phyloP scores from a whole-genome alignment of 805 yeast genomes.

The Barnettozyma wickerhamii region DNA sequence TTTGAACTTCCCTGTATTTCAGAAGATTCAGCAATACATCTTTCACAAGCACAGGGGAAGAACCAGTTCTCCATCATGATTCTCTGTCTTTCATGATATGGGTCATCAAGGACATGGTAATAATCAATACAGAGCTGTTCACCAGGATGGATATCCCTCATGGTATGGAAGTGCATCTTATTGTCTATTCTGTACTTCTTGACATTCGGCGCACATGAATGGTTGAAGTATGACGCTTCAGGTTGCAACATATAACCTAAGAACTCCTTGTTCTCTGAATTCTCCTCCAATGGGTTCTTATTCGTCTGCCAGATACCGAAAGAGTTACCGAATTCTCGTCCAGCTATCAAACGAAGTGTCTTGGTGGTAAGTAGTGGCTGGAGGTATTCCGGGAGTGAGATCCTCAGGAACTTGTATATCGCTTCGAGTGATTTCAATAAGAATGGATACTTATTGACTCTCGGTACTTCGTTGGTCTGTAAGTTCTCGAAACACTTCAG shows the following conservation, averaged over 20 bases:
- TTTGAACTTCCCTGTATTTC: slow-evolving; percentile 13
- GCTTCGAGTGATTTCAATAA: slow-evolving; percentile 42
- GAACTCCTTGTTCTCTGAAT: slow-evolving; percentile 45
- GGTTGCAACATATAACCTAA: slow-evolving; percentile 60
- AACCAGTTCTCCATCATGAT: slow-evolving; percentile 52
- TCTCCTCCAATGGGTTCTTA: slow-evolving; percentile 20
- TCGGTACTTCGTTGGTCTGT: slow-evolving; percentile 49
- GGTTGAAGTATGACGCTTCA: slow-evolving; percentile 63
- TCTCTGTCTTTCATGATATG: slow-evolving; percentile 36
- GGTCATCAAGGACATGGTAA: slow-evolving; percentile 45
- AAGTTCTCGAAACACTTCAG: slow-evolving; percentile 32
- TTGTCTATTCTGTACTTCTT: slow-evolving; percentile 38
- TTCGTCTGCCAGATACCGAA: slow-evolving; percentile 62
- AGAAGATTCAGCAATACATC: slow-evolving; percentile 33
- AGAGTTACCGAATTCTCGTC: slow-evolving; percentile 61
- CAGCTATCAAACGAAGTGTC: slow-evolving; percentile 43
- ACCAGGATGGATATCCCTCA: slow-evolving; percentile 34
- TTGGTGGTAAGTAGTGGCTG: slow-evolving; percentile 35
- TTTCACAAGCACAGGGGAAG: slow-evolving; percentile 49
- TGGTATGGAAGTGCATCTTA: slow-evolving; percentile 39
- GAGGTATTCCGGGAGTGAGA: slow-evolving; percentile 33
- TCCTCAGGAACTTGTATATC: slow-evolving; percentile 43
- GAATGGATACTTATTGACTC: slow-evolving; percentile 42
- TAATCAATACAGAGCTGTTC: slow-evolving; percentile 59
- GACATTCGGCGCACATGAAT: slow-evolving; percentile 58